phyloP scores from a whole-genome alignment of 1,139 yeast species.

The Debaryomyces singareniensis region DNA sequence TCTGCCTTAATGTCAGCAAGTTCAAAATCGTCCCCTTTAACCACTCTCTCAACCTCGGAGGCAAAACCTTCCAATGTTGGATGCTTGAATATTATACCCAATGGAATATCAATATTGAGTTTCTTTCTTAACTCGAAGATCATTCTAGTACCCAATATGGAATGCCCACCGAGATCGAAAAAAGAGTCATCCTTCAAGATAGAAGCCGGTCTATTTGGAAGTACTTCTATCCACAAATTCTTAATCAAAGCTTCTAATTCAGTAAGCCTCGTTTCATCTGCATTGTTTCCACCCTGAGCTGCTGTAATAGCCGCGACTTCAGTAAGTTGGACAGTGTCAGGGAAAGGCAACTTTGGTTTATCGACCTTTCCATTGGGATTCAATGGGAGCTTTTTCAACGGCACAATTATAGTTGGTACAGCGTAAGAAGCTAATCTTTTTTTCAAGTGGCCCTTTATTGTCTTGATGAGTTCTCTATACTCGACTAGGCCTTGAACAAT shows the following conservation, averaged over 20 bases:
- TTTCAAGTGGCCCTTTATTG: constrained; percentile 74
- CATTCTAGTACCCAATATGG: constrained; percentile 95
- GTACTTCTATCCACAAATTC: constrained; percentile 77
- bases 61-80: constrained; percentile 85
- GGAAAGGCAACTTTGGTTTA: constrained; percentile 94
- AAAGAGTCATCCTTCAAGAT: constrained; percentile 79
- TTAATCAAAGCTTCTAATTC: constrained; percentile 62
- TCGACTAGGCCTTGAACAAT: constrained; percentile 74
- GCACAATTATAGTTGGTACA: constrained; percentile 86
- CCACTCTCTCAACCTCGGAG: constrained; percentile 54
- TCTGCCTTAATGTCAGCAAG: constrained; percentile 15
- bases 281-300: constrained; percentile 16
- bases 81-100: constrained; percentile 81
- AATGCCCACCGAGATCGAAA: constrained; percentile 97
- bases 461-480: constrained; percentile 71
- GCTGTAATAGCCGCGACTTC: constrained; percentile 52
- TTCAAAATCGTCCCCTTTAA: constrained; percentile 40
- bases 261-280: constrained; percentile 47
- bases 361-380: constrained; percentile 99
- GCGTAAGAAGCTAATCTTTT: constrained; percentile 91
- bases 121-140: constrained; percentile 83
- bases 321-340: constrained; percentile 78
- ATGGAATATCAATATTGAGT: constrained; percentile 73
- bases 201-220: constrained; percentile 80
- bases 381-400: constrained; percentile 77